phyloP scores from a whole-genome alignment of 176 grass and related monocot genomes.

The Triticum turgidum region DNA sequence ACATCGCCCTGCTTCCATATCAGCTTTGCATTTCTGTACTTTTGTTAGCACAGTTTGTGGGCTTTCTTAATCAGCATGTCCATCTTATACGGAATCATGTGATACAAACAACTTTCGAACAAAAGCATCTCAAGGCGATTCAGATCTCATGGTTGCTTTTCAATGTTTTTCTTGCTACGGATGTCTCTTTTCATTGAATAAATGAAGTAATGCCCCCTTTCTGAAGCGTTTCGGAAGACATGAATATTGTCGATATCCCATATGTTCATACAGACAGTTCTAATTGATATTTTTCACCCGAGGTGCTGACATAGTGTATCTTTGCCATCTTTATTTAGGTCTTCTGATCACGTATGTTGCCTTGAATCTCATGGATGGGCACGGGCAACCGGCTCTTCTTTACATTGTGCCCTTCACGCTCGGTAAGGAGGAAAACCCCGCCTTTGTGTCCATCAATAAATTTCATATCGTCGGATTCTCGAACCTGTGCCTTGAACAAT shows the following conservation, averaged over 20 bases:
- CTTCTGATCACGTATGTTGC: slow-evolving; percentile 89
- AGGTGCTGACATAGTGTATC: not conserved
- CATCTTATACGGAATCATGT: not conserved
- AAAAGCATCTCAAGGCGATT: not conserved
- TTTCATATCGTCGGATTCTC: not conserved
- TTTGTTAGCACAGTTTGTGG: not conserved
- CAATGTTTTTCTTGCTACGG: not conserved
- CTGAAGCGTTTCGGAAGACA: not conserved
- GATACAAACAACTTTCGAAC: not conserved
- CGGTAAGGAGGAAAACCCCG: slow-evolving; percentile 35
- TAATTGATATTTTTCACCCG: not conserved
- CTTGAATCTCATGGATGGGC: slow-evolving; percentile 96
- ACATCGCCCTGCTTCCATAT: not conserved
- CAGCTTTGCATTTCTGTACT: not conserved
- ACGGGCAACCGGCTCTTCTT: slow-evolving; percentile 93
- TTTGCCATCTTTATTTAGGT: slow-evolving; percentile 43
- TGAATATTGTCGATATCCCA: not conserved
- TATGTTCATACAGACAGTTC: not conserved
- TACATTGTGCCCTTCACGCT: slow-evolving; percentile 98
- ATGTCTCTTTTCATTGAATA: not conserved
- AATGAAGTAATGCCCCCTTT: not conserved
- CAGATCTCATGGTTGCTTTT: not conserved
- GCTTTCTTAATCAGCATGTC: not conserved
- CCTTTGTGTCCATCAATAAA: not conserved
- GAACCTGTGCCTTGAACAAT: not conserved